Conservation (phyloP, 495 filamentous ascomycete species). For the Parmelia sp. region DNA sequence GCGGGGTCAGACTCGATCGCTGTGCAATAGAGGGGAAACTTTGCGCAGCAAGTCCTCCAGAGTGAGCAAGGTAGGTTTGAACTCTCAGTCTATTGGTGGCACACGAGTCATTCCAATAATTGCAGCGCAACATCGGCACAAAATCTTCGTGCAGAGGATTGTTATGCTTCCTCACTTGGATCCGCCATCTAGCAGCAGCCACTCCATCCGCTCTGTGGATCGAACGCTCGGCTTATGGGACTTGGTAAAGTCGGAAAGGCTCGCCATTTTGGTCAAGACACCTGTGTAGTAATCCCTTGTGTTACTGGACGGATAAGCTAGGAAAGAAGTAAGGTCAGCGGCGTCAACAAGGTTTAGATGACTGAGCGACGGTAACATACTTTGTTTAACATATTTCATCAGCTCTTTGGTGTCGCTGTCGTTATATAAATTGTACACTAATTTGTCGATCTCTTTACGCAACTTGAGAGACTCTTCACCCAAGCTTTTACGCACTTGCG, state of each 20-base stretch:
- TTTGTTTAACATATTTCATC: slow-evolving; percentile 18
- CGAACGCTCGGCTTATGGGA: slow-evolving; percentile 14
- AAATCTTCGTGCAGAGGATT: background rate
- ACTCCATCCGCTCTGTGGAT: slow-evolving; percentile 21
- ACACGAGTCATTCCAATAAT: background rate
- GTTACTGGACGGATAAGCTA: slow-evolving; percentile 10
- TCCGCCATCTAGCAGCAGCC: slow-evolving; percentile 19
- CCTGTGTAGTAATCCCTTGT: slow-evolving; percentile 22
- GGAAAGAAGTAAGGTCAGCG: background rate
- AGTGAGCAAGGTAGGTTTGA: too few species aligned
- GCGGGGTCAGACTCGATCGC: background rate
- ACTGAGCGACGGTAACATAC: background rate
- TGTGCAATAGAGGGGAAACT: background rate
- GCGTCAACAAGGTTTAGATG: background rate
- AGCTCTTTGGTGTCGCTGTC: slow-evolving; percentile 17
- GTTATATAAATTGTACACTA: slow-evolving; percentile 19
- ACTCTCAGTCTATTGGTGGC: background rate
- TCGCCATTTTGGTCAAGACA: slow-evolving; percentile 17
- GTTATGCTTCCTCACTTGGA: background rate
- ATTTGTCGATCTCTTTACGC: slow-evolving; percentile 16
- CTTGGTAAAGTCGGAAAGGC: slow-evolving; percentile 18
- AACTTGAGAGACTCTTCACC: slow-evolving; percentile 17
- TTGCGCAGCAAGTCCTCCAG: background rate
- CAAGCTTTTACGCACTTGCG: slow-evolving; percentile 13
- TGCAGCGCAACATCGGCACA: too few species aligned